A percentile compares a stretch with the other conserved stretches of the same genome.
Evolutionary conservation across 345 rosid genomes (phyloP).

Genomic region (Gossypium rotundifolium): DNA sequence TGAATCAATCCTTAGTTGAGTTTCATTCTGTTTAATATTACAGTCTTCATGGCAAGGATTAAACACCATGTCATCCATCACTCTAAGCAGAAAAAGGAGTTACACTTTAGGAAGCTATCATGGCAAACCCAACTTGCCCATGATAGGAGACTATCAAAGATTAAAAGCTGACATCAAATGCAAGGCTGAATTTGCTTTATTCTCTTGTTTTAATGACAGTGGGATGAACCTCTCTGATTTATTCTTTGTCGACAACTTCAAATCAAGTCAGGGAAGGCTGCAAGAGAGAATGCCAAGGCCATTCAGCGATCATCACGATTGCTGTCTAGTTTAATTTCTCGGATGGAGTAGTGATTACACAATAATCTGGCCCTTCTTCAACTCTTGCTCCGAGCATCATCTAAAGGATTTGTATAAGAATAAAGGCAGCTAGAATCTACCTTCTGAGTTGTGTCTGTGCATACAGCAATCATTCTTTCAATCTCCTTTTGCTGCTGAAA

Average conservation of each 20-base stretch:
- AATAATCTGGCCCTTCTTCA: constrained; percentile 93
- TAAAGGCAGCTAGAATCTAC: no score
- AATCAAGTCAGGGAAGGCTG: constrained; percentile 94
- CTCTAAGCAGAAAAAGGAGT: neutral
- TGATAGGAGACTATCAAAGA: neutral
- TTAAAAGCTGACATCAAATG: constrained; percentile 7
- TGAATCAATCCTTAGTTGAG: neutral
- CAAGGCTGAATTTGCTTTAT: neutral
- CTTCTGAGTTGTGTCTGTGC: constrained; percentile 32
- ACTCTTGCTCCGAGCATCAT: constrained; percentile 71
- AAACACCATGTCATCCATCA: neutral
- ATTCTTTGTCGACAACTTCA: constrained; percentile 50
- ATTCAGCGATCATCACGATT: constrained; percentile 91
- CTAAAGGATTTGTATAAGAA: neutral
- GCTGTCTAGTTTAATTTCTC: constrained; percentile 60
- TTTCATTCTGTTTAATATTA: neutral
- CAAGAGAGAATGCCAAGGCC: constrained; percentile 99
- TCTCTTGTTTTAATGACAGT: neutral
- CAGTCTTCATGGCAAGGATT: constrained; percentile 1
- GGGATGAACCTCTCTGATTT: constrained; percentile 1
- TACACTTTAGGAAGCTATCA: neutral
- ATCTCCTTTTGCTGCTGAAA: constrained; percentile 92
- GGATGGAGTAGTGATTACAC: constrained; percentile 82
- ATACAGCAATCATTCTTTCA: constrained; percentile 88
- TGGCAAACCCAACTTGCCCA: constrained; percentile 11